Base-by-base conservation (phyloP, 2,329 filamentous ascomycete species). In the Calycina herbarum region DNA sequence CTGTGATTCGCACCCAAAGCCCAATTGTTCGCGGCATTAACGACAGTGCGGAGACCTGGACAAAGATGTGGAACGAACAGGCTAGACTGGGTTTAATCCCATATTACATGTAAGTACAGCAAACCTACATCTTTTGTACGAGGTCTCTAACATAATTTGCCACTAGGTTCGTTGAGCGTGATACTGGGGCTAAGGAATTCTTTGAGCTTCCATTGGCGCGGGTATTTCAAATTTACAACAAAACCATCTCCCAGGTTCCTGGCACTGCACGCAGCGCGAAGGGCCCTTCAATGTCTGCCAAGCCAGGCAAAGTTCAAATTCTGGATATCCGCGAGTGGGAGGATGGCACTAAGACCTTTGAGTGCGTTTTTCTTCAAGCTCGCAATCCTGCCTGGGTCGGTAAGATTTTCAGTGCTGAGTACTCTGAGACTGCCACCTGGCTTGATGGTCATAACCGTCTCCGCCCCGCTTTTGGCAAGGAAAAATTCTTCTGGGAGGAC, bases 31-130 rank as follows among this genome's bases (percentile, higher is more conserved):
- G 58, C 2, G 45, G 58, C 8, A 61, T 66, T 24, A 66, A 66
- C 40, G 64, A 66, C 33, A 57, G 45, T 17, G 48, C 57, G 7
- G 48, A 56, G 10, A 10, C 33, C 11, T 66, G 64, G 64, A 4
- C 57, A 2, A 38, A 56, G n/a, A 66, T 66, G 64, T 66, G 61
- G 64, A 64, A 64, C n/a, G 31, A 29, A n/a, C 48, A 66, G 33
- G 31, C 35, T 1, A 51, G 38, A n/a, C 38, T 66, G 3, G 64
- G 64, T 3, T 10, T 54, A 2, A 54, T 42, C 17, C 64, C 64
- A 10, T 66, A 66, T 31, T 66, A 66, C 64, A 61, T 61, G 64
- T 66, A 61, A 20, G 20, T 20, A 20, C 20, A 20, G 20, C 20
- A 20, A 20, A 20, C 20, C 20, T 20, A 20, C 20, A 20, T 20